These are phyloP conservation scores for Penicillium sp. DNA, from an alignment of 2,329 filamentous ascomycete genomes.

Conservation along the genomic window DNA sequence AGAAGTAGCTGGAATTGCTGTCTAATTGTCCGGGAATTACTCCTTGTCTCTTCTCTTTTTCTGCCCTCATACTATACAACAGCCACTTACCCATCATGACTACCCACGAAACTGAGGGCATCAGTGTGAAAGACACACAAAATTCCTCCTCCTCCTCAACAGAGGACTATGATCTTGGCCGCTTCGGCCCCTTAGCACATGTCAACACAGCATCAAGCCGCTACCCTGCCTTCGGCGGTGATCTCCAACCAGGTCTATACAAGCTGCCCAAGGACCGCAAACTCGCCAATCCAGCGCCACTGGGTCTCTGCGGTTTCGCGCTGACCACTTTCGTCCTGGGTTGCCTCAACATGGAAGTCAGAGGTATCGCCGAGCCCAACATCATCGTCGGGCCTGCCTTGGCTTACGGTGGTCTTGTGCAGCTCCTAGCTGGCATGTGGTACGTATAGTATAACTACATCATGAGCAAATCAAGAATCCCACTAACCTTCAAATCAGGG, in stretches of 20 bases:
- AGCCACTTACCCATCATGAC: background rate
- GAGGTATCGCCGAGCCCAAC: constrained; percentile 56
- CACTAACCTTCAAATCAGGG: constrained; percentile 48
- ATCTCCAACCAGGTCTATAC: constrained; percentile 64
- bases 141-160: background rate
- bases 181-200: constrained; percentile 45
- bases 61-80: too few relatives aligned
- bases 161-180: constrained; percentile 2
- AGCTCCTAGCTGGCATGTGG: constrained; percentile 78
- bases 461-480: background rate
- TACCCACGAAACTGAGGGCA: constrained; percentile 1
- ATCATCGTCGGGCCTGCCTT: constrained; percentile 64
- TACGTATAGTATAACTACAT: constrained; percentile 35
- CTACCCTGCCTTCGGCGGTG: constrained; percentile 60
- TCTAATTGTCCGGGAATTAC: background rate
- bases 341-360: constrained; percentile 64
- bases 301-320: constrained; percentile 70
- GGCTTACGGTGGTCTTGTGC: constrained; percentile 69
- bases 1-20: background rate
- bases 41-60: background rate
- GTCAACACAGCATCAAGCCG: constrained; percentile 38
- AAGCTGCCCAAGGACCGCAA: constrained; percentile 58
- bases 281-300: constrained; percentile 69
- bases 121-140: constrained; percentile 8
- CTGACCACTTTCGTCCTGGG: constrained; percentile 73